phyloP scores from a whole-genome alignment of 2,329 filamentous ascomycete genomes.

The Hymenotorrendiella dingleyae region DNA sequence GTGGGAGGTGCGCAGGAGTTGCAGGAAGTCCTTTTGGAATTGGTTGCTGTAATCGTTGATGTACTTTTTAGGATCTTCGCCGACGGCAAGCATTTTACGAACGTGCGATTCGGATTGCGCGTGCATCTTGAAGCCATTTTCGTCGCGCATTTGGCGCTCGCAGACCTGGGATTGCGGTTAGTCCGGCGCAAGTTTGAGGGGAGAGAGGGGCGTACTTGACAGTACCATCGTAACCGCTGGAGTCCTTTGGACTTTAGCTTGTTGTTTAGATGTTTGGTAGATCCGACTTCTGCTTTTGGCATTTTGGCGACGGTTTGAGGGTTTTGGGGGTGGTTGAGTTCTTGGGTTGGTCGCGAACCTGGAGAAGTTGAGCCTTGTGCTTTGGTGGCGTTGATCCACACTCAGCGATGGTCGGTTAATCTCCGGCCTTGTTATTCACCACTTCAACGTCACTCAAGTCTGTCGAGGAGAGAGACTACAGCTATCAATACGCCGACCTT shows the following conservation, averaged over 20 bases:
- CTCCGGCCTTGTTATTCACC: no score
- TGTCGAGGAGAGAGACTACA: no score
- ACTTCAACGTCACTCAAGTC: no score
- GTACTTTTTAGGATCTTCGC: slow-evolving; percentile 77
- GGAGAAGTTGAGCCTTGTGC: no score
- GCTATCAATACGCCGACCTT: no score
- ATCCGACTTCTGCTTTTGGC: slow-evolving; percentile 88
- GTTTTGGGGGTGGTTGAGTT: no score
- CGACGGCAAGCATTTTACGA: slow-evolving; percentile 81
- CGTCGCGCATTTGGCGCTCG: slow-evolving; percentile 70
- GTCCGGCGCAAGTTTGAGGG: neutral
- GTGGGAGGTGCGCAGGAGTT: slow-evolving; percentile 73
- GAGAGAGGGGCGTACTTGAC: slow-evolving; percentile 45
- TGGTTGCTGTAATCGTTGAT: slow-evolving; percentile 78
- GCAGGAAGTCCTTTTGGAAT: slow-evolving; percentile 75
- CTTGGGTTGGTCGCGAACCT: no score
- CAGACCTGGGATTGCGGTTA: slow-evolving; percentile 53
- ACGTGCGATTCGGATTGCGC: slow-evolving; percentile 82
- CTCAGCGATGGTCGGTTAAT: no score
- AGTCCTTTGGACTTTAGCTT: slow-evolving; percentile 77
- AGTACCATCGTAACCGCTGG: slow-evolving; percentile 87
- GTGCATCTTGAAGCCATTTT: slow-evolving; percentile 93
- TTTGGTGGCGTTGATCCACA: no score
- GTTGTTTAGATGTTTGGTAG: slow-evolving; percentile 85
- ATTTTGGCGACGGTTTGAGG: slow-evolving; percentile 53